A percentile compares a stretch with the other conserved stretches of the same genome.
phyloP scores from a whole-genome alignment of 371 early-diverging fungal species.

The Parasitella parasitica region DNA sequence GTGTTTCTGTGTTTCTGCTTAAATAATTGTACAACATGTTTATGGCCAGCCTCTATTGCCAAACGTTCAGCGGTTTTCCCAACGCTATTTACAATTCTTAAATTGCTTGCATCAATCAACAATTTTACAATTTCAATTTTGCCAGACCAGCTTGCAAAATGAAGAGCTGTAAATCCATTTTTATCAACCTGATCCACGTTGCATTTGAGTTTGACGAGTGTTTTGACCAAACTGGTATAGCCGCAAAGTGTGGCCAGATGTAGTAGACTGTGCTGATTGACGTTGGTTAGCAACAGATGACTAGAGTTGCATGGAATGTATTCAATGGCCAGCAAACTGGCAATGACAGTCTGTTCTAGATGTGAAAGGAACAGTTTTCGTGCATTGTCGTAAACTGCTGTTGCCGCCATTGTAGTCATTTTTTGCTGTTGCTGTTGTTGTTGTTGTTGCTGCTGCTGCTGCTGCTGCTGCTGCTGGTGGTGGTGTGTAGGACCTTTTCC shows the following conservation, averaged over 20 bases:
- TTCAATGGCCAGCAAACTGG: constrained; percentile 23
- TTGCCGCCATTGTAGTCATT: constrained; percentile 27
- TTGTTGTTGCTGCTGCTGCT: not conserved
- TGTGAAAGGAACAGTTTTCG: constrained; percentile 25
- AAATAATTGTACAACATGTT: constrained; percentile 27
- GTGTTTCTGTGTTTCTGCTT: not conserved
- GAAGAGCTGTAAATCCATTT: constrained; percentile 57
- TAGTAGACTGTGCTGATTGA: constrained; percentile 46
- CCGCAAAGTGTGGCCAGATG: constrained; percentile 55
- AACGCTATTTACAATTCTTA: constrained; percentile 25
- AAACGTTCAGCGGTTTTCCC: constrained; percentile 42
- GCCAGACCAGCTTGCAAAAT: constrained; percentile 64
- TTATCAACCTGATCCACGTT: constrained; percentile 43
- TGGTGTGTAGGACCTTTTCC: not conserved
- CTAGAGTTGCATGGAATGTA: constrained; percentile 7
- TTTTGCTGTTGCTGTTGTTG: constrained; percentile 13
- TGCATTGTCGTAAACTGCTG: constrained; percentile 40
- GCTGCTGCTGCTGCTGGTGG: constrained; percentile 19
- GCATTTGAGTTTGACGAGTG: constrained; percentile 35
- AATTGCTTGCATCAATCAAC: constrained; percentile 27
- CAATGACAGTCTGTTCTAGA: constrained; percentile 36
- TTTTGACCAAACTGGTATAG: constrained; percentile 30
- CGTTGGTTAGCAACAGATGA: constrained; percentile 39
- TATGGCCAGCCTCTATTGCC: constrained; percentile 39
- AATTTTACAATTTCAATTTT: constrained; percentile 41